Evolutionary conservation across 176 grass and related monocot species (phyloP), one percentile per base, ranked within the genome.

Genomic region (Phoenix roebelenii): DNA sequence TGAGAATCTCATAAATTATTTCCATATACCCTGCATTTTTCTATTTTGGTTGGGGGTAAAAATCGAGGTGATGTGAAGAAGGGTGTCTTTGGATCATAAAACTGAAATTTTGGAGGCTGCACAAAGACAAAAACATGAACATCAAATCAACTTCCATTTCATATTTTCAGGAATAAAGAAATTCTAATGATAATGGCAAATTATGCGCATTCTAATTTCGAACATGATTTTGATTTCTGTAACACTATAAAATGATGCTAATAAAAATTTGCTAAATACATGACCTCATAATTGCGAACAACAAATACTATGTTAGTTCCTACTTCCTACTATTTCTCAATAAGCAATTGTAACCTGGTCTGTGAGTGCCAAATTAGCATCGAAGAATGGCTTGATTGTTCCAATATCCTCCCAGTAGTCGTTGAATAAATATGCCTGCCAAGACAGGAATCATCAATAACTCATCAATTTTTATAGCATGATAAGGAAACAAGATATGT

Each of bases 331-430:
- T 44, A 44, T 44, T 44, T 16, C 16, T 59, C 57, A 28, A 25
- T 15, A 39, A n/a, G 16, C 17, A 54, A 15, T 50, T 26, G 15
- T 2, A 54, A 88, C 84, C 84, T 98, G 73, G 16, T 81, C 77
- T 15, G 84, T 85, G 57, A 94, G 77, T 52, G 89, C 76, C 80
- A 94, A 73, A 67, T 94, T 94, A 25, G 89, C 84, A 30, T 94
- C 59, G 3, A 88, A 94, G 69, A 94, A 94, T 52, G 89, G 85
- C 66, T 59, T 87, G 49, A 94, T 82, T 55, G 80, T 94, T 59
- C 89, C 89, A 62, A 94, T 78, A 5, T 94, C 89, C 51, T 94
- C 89, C 84, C 89, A 94, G 39, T 94, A 94, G 18, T 60, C 77
- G 18, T 71, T 73, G 55, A 94, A 94, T 44, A 94, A 52, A 61